A percentile compares a stretch with the other conserved stretches of the same genome.
Conservation (phyloP, 345 rosid species). For the Ceriops zippeliana region DNA sequence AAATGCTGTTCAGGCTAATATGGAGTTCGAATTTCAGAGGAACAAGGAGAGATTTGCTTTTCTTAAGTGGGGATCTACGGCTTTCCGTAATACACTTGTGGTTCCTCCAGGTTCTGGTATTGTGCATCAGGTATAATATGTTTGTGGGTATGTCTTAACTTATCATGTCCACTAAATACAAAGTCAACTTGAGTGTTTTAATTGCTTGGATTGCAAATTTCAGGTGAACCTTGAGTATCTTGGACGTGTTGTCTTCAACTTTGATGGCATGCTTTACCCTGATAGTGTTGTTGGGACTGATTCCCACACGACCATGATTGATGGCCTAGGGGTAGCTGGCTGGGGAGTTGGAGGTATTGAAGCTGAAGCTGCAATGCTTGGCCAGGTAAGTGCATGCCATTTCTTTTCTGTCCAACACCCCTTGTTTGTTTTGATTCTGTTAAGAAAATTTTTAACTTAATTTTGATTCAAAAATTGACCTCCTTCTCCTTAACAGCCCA, state of each 20-base stretch:
- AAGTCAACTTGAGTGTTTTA: neutral
- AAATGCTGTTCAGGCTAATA: conserved; percentile 94
- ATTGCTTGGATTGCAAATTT: conserved; percentile 17
- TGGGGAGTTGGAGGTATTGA: conserved; percentile 99
- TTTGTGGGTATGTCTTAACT: neutral
- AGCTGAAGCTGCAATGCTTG: conserved; percentile 99
- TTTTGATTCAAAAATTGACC: conserved; percentile 4
- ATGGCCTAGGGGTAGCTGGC: conserved; percentile 99
- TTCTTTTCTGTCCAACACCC: too few species aligned
- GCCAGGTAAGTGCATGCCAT: conserved; percentile 54
- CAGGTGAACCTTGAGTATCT: conserved; percentile 98
- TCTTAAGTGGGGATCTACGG: conserved; percentile 96
- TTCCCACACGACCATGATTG: conserved; percentile 99
- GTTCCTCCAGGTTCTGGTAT: conserved; percentile 99
- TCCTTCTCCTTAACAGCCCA: conserved; percentile 55
- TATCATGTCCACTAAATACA: neutral
- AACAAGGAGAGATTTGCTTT: conserved; percentile 97
- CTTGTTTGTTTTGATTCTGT: too few species aligned
- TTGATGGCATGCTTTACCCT: conserved; percentile 68
- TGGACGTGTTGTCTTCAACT: conserved; percentile 95
- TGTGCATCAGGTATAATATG: conserved; percentile 84
- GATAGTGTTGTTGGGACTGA: conserved; percentile 99
- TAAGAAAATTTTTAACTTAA: neutral
- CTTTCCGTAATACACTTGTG: conserved; percentile 92
- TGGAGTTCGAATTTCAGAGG: conserved; percentile 94